These are phyloP conservation scores for Boletus patriciae DNA, from an alignment of 768 basidiomycete genomes.

Conservation along the genomic window DNA sequence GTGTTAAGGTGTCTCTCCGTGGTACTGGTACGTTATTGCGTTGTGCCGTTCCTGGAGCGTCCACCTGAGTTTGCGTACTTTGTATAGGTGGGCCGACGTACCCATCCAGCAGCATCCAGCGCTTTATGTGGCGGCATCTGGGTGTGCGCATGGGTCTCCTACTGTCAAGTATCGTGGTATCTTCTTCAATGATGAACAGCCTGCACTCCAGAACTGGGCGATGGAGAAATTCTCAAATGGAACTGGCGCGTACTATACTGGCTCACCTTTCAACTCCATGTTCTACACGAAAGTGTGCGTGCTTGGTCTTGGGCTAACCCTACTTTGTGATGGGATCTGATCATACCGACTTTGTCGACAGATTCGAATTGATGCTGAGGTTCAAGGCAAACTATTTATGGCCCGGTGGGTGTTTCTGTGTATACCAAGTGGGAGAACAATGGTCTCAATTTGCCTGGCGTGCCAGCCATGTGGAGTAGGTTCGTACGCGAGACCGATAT, in stretches of 20 bases:
- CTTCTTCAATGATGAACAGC: not conserved
- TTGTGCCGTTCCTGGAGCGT: not conserved
- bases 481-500: not conserved
- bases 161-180: conserved; percentile 68
- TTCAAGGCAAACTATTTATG: not conserved
- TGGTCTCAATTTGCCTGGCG: not conserved
- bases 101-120: not conserved
- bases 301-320: no score
- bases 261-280: not conserved
- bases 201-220: not conserved
- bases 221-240: not conserved
- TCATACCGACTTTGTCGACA: not conserved
- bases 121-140: not conserved
- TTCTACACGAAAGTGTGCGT: not conserved
- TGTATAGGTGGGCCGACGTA: not conserved
- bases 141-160: conserved; percentile 23
- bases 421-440: not conserved
- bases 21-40: not conserved
- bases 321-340: not conserved
- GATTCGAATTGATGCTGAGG: not conserved
- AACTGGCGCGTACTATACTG: not conserved
- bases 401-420: conserved; percentile 17
- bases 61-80: not conserved
- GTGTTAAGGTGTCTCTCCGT: conserved; percentile 6
- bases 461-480: conserved; percentile 22